Evolutionary conservation across 2,329 filamentous ascomycete genomes (phyloP).

Genomic region (Salinomyces thailandicus): DNA sequence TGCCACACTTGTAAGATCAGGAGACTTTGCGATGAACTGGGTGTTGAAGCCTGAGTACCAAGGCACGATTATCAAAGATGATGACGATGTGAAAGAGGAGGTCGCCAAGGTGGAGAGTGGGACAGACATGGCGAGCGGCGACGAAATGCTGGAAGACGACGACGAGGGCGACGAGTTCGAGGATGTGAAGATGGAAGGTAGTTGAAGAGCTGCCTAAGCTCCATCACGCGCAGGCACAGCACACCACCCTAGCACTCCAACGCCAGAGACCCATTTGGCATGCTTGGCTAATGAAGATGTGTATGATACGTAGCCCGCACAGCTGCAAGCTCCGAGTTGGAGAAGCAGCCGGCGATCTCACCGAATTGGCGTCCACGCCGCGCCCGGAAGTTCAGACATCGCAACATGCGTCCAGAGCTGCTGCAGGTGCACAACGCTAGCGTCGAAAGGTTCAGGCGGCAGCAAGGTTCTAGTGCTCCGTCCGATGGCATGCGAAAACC

Average conservation of each 20-base stretch:
- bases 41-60: constrained; percentile 63
- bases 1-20: constrained; percentile 70
- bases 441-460: no score
- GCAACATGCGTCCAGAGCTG: no score
- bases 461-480: no score
- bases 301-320: no score
- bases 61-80: constrained; percentile 27
- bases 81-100: constrained; percentile 38
- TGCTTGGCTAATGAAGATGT: no score
- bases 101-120: constrained; percentile 32
- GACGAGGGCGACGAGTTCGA: constrained; percentile 38
- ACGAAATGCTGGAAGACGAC: constrained; percentile 42
- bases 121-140: constrained; percentile 33
- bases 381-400: no score
- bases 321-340: no score
- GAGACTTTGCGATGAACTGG: constrained; percentile 78
- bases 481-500: no score
- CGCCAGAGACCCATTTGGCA: no score
- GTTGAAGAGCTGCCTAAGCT: constrained; percentile 1
- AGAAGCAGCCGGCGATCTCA: no score
- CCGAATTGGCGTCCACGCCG: no score
- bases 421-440: no score
- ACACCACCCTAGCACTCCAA: background rate
- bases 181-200: constrained; percentile 23
- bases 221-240: background rate